Base-by-base conservation (phyloP, 2,329 filamentous ascomycete genomes). In the Escovopsis sp. region DNA sequence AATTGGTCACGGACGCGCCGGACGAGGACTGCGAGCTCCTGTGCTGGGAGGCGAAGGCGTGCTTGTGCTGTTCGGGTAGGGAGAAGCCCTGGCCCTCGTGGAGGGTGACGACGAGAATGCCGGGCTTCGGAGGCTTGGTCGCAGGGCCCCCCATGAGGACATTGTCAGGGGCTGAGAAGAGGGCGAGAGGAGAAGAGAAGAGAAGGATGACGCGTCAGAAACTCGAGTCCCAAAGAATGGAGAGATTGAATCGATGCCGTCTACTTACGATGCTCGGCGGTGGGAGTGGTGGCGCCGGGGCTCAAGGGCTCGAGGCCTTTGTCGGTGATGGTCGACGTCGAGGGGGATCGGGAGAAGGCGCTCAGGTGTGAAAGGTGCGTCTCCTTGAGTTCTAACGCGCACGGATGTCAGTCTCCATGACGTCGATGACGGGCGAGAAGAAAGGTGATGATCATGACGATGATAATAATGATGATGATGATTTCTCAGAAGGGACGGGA, bases 41-140 rank as follows among this genome's bases (percentile, higher is more conserved):
- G 56, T 89, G 82, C 52, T 73, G 66, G 36, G 77, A 75, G 52
- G 70, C 75, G 64, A 94, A 91, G 38, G 80, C 72, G 55, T 82
- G 76, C 59, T 89, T 84, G 53, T 88, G 84, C 56, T 89, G 83
- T 43, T 88, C 83, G 44, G 91, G 91, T n/a, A 96, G 75, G 38
- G 88, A 85, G 61, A 98, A 89, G 41, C 81, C 81, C 55, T 81
- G 79, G 48, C 87, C 91, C 69, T 98, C 91, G 65, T 96, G 89
- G 34, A 98, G 78, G 12, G 91, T 98, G 48, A 98, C 84, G 55
- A 98, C 89, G 51, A 98, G 75, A 55, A 98, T 94, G 58, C 91
- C 91, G 26, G 91, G 91, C 65, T 93, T 93, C 42, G 83, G 82
- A 40, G 81, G 69, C 54, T 69, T 75, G 45, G 76, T 58, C 55